Base-by-base conservation (phyloP, 192 early-diverging fungal species). In the Backusella australiensis region DNA sequence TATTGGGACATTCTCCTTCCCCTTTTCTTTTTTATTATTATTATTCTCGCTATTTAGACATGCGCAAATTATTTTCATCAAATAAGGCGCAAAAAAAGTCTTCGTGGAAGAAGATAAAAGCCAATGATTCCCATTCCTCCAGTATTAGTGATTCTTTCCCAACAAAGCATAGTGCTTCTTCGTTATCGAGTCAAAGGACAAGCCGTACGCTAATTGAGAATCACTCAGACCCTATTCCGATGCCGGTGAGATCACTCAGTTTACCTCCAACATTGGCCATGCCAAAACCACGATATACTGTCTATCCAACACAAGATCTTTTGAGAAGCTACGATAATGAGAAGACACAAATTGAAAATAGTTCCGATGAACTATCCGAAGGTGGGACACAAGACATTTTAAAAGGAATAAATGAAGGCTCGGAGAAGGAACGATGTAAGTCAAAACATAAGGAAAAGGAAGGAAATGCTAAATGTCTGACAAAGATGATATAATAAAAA, bases 341-440 rank as follows among this genome's bases (percentile, higher is more conserved):
- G 23, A 63, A 63, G 23, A 63, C 56, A 11, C 56, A 63, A 63
- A 63, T 63, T n/a, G 56, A 63, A 63, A 63, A 3, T 63, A 63
- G 56, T 63, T 63, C 56, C 26, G 56, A 63, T 63, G 56, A 63
- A 63, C 56, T 63, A 63, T 63, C 56, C 56, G 56, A 63, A 63
- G 26, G 23, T 63, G 56, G 56, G 23, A 63, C 56, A 63, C 23
- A 63, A 63, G 23, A 12, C 9, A 29, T 63, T 3, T 29, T 29
- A 29, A 63, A 63, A 29, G 56, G 23, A 63, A 63, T 29, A 63
- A 63, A 63, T 63, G 56, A 63, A 63, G 29, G 23, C 56, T 29
- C 56, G 56, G 56, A 63, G 56, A 63, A 63, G 12, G 12, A 63
- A 29, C 23, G 7, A 63, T 23, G 56, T 63, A 63, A 26, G 56